A percentile compares a stretch with the other conserved stretches of the same genome.
Evolutionary conservation across 148 eudicot genomes (phyloP).

Genomic region (Chenopodium suecicum): DNA sequence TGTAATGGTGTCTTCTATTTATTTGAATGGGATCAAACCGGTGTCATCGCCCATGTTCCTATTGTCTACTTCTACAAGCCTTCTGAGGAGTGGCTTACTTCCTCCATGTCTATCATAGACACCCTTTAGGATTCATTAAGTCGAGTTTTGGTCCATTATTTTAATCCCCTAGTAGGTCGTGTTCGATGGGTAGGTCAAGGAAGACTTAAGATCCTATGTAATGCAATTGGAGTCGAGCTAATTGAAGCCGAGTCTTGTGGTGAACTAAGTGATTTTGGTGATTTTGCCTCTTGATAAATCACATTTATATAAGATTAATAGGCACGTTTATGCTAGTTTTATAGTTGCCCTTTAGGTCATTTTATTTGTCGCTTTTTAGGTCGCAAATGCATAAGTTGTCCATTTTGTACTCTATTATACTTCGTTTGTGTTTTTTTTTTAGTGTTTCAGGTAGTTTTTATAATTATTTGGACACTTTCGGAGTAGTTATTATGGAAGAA

Average conservation of each 20-base stretch:
- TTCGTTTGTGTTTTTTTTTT: too few relatives aligned
- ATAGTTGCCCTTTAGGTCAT: too few relatives aligned
- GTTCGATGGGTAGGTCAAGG: slow-evolving; percentile 30
- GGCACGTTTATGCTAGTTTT: too few relatives aligned
- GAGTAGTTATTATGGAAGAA: too few relatives aligned
- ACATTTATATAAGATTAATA: too few relatives aligned
- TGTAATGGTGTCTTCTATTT: slow-evolving; percentile 38
- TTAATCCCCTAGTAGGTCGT: slow-evolving; percentile 40
- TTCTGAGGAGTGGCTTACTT: slow-evolving; percentile 22
- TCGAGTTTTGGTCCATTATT: slow-evolving; percentile 34
- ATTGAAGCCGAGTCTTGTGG: slow-evolving; percentile 33
- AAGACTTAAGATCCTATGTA: slow-evolving; percentile 37
- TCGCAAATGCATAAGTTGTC: too few relatives aligned
- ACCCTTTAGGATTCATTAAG: slow-evolving; percentile 47
- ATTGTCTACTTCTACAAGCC: slow-evolving; percentile 57
- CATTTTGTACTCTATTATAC: too few relatives aligned
- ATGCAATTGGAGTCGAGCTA: slow-evolving; percentile 37
- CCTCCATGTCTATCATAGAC: slow-evolving; percentile 24
- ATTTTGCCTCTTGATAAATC: slow-evolving; percentile 25
- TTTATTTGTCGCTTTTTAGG: too few relatives aligned
- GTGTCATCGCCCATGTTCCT: slow-evolving; percentile 51
- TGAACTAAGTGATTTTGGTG: slow-evolving; percentile 29
- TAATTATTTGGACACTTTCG: too few relatives aligned
- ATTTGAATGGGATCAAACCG: slow-evolving; percentile 60
- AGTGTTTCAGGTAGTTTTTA: too few relatives aligned